phyloP scores from a whole-genome alignment of 2,329 filamentous ascomycete species.

The Pestalotiopsis sp. region DNA sequence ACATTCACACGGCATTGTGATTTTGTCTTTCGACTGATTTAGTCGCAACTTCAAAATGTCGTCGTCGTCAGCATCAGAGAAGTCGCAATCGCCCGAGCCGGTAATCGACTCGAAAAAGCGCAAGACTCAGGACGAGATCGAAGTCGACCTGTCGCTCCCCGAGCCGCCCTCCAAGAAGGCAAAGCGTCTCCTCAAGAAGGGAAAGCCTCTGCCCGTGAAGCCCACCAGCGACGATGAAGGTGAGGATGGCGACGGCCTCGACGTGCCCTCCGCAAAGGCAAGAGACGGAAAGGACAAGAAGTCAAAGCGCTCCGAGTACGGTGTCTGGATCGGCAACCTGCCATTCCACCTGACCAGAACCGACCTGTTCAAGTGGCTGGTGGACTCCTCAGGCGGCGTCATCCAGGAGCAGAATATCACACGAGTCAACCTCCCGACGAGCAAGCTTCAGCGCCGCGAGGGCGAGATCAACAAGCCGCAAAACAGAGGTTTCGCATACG shows the following conservation, averaged over 20 bases:
- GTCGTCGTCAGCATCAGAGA: slow-evolving; percentile 16
- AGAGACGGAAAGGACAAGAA: slow-evolving; percentile 44
- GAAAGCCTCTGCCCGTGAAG: slow-evolving; percentile 58
- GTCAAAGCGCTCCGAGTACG: slow-evolving; percentile 72
- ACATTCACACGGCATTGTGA: background rate
- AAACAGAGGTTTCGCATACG: slow-evolving; percentile 96
- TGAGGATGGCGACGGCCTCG: slow-evolving; percentile 36
- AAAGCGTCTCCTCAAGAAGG: slow-evolving; percentile 86
- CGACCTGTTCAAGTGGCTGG: slow-evolving; percentile 80
- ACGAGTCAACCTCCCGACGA: slow-evolving; percentile 76
- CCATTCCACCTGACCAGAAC: slow-evolving; percentile 78
- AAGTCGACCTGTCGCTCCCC: slow-evolving; percentile 86
- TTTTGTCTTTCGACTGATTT: background rate
- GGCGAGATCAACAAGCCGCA: slow-evolving; percentile 33
- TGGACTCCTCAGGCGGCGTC: slow-evolving; percentile 67
- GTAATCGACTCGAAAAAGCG: slow-evolving; percentile 61
- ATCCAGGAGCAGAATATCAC: slow-evolving; percentile 76
- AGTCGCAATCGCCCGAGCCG: slow-evolving; percentile 17
- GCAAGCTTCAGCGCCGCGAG: slow-evolving; percentile 40
- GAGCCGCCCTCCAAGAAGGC: slow-evolving; percentile 96
- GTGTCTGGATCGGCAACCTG: slow-evolving; percentile 95
- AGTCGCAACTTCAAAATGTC: background rate
- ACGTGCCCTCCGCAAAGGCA: slow-evolving; percentile 24
- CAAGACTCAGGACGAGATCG: slow-evolving; percentile 73
- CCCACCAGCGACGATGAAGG: slow-evolving; percentile 43